A percentile compares a stretch with the other conserved stretches of the same genome.
Conservation (phyloP, 306 rosid genomes). For the Macrotyloma uniflorum region DNA sequence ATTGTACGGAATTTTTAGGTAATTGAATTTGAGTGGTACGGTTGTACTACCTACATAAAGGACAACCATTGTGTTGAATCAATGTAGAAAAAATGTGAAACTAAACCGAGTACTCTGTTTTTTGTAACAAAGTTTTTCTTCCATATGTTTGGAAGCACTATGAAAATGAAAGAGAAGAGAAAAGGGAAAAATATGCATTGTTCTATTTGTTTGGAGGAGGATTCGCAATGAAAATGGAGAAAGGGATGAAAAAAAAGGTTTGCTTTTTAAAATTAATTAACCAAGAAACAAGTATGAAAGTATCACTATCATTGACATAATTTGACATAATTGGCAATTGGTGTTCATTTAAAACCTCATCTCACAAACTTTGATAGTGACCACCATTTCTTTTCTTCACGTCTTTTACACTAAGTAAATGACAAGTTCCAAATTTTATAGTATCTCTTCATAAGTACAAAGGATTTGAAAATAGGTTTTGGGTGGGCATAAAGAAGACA, state of each 20-base stretch:
- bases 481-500: not conserved
- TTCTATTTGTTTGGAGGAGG: not conserved
- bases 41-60: not conserved
- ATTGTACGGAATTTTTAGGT: not conserved
- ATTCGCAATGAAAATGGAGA: not conserved
- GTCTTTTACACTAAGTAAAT: not conserved
- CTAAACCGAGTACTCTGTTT: not conserved
- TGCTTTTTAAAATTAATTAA: not conserved
- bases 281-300: not conserved
- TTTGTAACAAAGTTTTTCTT: not conserved
- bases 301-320: not conserved
- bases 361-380: not conserved
- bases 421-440: not conserved
- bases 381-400: not conserved
- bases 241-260: not conserved
- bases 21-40: not conserved
- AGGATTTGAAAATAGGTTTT: not conserved
- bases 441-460: not conserved
- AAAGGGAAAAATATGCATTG: not conserved
- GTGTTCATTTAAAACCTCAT: not conserved
- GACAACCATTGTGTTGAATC: not conserved
- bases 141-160: not conserved
- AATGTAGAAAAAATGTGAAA: not conserved
- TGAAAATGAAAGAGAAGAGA: not conserved
- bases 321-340: not conserved